Base-by-base conservation (phyloP, 2,329 filamentous ascomycete species). In the Nigrospora oryzae region DNA sequence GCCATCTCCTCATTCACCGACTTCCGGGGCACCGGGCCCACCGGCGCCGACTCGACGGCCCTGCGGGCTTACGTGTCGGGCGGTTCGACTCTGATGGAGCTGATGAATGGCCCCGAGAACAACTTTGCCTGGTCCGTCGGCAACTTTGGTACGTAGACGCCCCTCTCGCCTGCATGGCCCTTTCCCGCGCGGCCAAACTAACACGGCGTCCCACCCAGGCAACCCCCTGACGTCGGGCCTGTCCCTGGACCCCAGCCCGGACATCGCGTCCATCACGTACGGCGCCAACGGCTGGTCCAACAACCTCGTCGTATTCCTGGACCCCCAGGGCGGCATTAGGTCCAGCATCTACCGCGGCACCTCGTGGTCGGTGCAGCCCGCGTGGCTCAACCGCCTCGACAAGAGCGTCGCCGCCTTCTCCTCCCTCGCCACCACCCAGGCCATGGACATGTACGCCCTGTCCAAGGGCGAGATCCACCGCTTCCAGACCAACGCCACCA, bases 201-300 rank as follows among this genome's bases (percentile, higher is more conserved):
- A 42, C 19, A 36, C 36, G 36, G 12, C 3, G 11, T 12, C 11
- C 11, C n/a, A n/a, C 13, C 15, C 5, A 51, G 47, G 33, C 32
- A 39, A 39, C 11, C 44, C 47, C n/a, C 41, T 50, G 17, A 36
- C 38, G 6, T 14, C 42, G 2, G 28, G 43, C 15, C 49, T 50
- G 11, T 28, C 49, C 1, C n/a, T 43, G 15, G 38, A 34, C 37
- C 49, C 49, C 3, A 44, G 47, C 14, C 49, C 47, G 3, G 42
- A 49, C 42, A 36, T 51, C 32, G 49, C 47, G 16, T 49, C 46
- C 31, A 23, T 47, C 14, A 49, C 49, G 5, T 51, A 38, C 15
- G 47, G 44, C 13, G 33, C 19, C 28, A 46, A 45, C 42, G 49
- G 49, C 11, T 49, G 47, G 49, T 43, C 35, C 35, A 51, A 51